Evolutionary conservation across 345 rosid genomes (phyloP), one percentile per base, ranked within the genome.

Genomic region (Citrus australasica): DNA sequence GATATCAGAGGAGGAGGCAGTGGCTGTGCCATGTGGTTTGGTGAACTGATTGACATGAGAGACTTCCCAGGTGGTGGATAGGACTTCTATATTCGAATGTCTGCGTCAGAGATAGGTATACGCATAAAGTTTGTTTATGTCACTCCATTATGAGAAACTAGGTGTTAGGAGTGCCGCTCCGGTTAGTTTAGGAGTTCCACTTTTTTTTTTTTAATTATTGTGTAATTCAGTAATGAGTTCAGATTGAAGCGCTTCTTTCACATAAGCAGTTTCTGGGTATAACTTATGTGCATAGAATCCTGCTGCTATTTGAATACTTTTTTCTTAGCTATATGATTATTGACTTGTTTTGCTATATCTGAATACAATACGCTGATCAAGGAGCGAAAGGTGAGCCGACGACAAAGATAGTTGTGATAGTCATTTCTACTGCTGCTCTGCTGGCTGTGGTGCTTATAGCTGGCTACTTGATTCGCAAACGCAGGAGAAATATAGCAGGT

Each of bases 21-120:
- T 42, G 51, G 51, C 4, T 42, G 46, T 9, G 46, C 46, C 13
- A 9, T 40, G 46, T 40, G 46, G 46, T 40, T 40, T 40, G 46
- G 46, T 40, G 46, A 40, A 40, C 46, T 40, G 46, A 40, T 40
- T 40, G 46, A 40, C 46, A 40, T 40, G 46, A 40, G 46, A 9
- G 46, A 9, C 46, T 40, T 40, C 46, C 46, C 13, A 40, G 46
- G 13, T 40, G 46, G 46, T 40, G 46, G 46, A 9, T 13, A 40
- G 46, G 46, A 40, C 46, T 40, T 40, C 46, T 40, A 40, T 40
- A 40, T 40, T 40, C 77, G 88, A 79, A 79, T 85, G 86, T 81
- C 87, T 32, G 74, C 76, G 17, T 79, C 85, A n/a, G 74, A 76
- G 32, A 10, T 78, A 66, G 86, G 88, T 83, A 78, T 7, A 22